Conservation (phyloP, 495 filamentous ascomycete species). For the Hapsidospora chrysogenum region DNA sequence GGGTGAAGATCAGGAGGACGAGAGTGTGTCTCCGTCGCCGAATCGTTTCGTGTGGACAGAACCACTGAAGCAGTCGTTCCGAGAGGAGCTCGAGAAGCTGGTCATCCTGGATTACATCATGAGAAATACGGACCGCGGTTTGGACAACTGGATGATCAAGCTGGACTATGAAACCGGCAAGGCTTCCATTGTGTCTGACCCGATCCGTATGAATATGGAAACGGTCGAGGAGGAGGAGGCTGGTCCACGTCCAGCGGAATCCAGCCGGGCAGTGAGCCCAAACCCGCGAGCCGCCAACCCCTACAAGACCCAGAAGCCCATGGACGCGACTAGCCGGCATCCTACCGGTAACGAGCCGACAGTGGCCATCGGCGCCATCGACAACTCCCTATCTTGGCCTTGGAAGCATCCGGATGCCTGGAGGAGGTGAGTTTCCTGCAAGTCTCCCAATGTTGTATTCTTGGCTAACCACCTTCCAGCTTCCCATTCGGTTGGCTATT, state of each 20-base stretch:
- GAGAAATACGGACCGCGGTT: conserved; percentile 91
- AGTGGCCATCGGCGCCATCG: conserved; percentile 79
- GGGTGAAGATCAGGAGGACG: conserved; percentile 16
- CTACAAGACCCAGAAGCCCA: conserved; percentile 65
- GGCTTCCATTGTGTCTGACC: conserved; percentile 74
- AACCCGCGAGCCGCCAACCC: conserved; percentile 38
- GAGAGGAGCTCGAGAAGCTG: conserved; percentile 91
- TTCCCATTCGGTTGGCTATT: conserved; percentile 99
- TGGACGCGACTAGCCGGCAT: conserved; percentile 57
- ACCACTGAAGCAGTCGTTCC: conserved; percentile 71
- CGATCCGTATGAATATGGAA: conserved; percentile 45
- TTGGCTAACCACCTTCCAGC: conserved; percentile 24
- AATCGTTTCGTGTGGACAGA: conserved; percentile 76
- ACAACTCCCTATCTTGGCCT: conserved; percentile 95
- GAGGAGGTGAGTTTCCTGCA: conserved; percentile 24
- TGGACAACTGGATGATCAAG: conserved; percentile 99
- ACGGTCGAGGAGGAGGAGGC: conserved; percentile 32
- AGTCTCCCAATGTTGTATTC: not conserved
- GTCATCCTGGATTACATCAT: conserved; percentile 99
- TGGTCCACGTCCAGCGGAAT: conserved; percentile 37
- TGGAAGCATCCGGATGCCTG: conserved; percentile 97
- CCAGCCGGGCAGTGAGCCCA: conserved; percentile 23
- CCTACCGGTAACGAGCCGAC: conserved; percentile 36
- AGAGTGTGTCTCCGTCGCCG: conserved; percentile 19
- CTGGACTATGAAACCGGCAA: conserved; percentile 71